A percentile compares a stretch with the other conserved stretches of the same genome.
Conservation (phyloP, 805 yeast species). For the Yarrowia sp. region DNA sequence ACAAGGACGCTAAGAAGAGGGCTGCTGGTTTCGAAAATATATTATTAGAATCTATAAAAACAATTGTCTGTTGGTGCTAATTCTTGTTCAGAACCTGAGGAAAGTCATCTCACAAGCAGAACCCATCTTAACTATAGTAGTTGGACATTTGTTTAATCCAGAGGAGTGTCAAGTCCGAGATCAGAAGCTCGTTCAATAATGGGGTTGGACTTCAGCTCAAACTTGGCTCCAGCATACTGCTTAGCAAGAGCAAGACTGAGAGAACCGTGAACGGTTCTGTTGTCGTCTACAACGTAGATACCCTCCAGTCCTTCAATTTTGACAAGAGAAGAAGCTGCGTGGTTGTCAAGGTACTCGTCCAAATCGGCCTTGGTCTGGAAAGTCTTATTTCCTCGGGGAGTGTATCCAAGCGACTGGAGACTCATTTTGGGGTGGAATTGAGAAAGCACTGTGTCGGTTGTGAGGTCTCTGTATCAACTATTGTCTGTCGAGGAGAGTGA, state of each 20-base stretch:
- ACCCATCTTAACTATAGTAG: too few species aligned
- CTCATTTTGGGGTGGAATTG: conserved; percentile 21
- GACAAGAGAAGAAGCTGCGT: conserved; percentile 4
- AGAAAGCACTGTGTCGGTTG: neutral
- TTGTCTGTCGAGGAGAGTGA: neutral
- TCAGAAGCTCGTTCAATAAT: neutral
- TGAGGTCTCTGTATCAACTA: neutral
- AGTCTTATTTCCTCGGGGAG: conserved; percentile 8
- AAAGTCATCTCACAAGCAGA: too few species aligned
- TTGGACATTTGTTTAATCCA: neutral
- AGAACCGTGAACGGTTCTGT: conserved; percentile 6
- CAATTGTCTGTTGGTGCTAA: too few species aligned
- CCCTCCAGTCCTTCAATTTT: conserved; percentile 22
- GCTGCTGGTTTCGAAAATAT: neutral
- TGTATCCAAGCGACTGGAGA: conserved; percentile 16
- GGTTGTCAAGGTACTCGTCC: conserved; percentile 16
- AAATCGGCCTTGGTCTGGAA: conserved; percentile 15
- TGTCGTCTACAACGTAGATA: conserved; percentile 4
- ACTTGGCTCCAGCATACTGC: conserved; percentile 9
- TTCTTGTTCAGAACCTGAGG: too few species aligned
- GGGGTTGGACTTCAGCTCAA: conserved; percentile 4
- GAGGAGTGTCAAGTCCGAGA: conserved; percentile 11
- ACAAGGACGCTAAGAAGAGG: too few species aligned
- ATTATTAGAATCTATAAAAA: neutral
- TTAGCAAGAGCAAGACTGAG: neutral